Percentiles rank a stretch among this genome's conserved stretches.
These are phyloP conservation scores for Cercis canadensis DNA, from an alignment of 306 rosid genomes.

Conservation along the genomic window DNA sequence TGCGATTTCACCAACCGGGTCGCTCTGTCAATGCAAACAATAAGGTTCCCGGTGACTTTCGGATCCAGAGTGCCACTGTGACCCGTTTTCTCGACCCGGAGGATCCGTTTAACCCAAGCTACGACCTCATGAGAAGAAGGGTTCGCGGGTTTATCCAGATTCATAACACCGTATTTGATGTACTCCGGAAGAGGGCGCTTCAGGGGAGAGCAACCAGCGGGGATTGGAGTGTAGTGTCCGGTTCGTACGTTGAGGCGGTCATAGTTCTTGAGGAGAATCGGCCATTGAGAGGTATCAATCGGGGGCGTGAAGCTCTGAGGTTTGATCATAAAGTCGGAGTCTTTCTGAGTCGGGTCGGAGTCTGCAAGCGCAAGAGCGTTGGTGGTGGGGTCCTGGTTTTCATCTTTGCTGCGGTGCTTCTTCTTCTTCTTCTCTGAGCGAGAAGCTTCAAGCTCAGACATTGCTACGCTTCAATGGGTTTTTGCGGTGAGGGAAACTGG, in stretches of 20 bases:
- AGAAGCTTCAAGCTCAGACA: constrained; percentile 48
- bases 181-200: constrained; percentile 78
- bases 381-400: background rate
- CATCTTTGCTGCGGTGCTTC: constrained; percentile 40
- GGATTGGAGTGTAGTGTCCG: constrained; percentile 88
- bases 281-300: constrained; percentile 81
- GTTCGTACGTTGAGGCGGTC: constrained; percentile 87
- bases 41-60: constrained; percentile 83
- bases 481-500: background rate
- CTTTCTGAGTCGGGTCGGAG: constrained; percentile 35
- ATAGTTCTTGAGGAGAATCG: constrained; percentile 81
- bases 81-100: constrained; percentile 81
- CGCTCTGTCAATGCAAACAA: constrained; percentile 83
- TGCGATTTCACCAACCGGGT: constrained; percentile 82
- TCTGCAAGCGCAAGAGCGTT: constrained; percentile 5
- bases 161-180: constrained; percentile 71
- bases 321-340: constrained; percentile 60
- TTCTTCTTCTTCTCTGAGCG: constrained; percentile 64
- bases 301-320: constrained; percentile 65
- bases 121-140: constrained; percentile 94
- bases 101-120: constrained; percentile 83
- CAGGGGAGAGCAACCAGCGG: constrained; percentile 74
- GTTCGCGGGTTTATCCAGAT: constrained; percentile 85
- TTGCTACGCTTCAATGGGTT: constrained; percentile 6
- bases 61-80: constrained; percentile 90